Evolutionary conservation across 495 filamentous ascomycete genomes (phyloP).

Genomic region (Neurospora sublineolata): DNA sequence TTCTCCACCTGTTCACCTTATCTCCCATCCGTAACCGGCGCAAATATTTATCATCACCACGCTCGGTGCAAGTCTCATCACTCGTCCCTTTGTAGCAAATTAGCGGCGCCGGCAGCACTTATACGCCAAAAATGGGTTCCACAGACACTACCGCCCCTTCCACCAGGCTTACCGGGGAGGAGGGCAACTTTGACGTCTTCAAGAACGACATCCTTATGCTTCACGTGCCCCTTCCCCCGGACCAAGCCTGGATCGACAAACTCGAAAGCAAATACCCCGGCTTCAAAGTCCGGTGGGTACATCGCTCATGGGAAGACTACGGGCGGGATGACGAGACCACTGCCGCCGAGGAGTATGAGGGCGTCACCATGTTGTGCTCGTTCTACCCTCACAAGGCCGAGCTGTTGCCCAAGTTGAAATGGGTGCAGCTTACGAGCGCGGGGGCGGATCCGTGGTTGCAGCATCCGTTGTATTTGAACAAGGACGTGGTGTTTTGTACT

Average conservation of each 20-base stretch:
- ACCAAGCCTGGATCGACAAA: slow-evolving; percentile 15
- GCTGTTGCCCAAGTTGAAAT: slow-evolving; percentile 18
- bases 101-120: background rate
- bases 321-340: background rate
- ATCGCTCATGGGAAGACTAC: background rate
- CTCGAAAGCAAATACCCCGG: slow-evolving; percentile 17
- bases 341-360: slow-evolving; percentile 12
- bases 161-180: background rate
- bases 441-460: slow-evolving; percentile 22
- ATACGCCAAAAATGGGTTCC: slow-evolving; percentile 1
- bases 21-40: background rate
- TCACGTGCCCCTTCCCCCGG: slow-evolving; percentile 3
- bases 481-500: slow-evolving; percentile 19
- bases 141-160: background rate
- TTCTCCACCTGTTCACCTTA: background rate
- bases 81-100: background rate
- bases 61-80: background rate
- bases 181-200: slow-evolving; percentile 1
- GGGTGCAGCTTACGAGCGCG: slow-evolving; percentile 22
- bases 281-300: slow-evolving; percentile 20
- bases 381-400: slow-evolving; percentile 11
- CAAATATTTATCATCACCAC: background rate
- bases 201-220: slow-evolving; percentile 13
- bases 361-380: slow-evolving; percentile 17
- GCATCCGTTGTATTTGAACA: slow-evolving; percentile 18